Evolutionary conservation across 2,329 filamentous ascomycete genomes (phyloP).

Genomic region (Basipetospora chlamydospora): DNA sequence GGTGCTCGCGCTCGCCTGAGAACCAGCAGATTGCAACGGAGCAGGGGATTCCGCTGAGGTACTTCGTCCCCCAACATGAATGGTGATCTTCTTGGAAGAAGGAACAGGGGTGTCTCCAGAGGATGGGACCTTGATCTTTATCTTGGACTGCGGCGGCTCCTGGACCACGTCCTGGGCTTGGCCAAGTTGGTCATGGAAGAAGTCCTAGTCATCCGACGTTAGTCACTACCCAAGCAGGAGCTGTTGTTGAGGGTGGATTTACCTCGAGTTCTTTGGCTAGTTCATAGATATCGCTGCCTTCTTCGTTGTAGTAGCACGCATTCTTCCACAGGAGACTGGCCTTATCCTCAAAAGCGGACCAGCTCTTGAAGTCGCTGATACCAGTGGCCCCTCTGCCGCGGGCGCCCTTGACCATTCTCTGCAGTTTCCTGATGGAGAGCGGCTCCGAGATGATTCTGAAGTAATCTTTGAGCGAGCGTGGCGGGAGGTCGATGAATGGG

Average conservation of each 20-base stretch:
- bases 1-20: slow-evolving; percentile 14
- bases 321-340: slow-evolving; percentile 76
- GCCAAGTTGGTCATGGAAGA: slow-evolving; percentile 53
- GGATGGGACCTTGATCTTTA: slow-evolving; percentile 60
- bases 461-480: slow-evolving; percentile 67
- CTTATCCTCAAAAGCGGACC: slow-evolving; percentile 69
- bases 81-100: slow-evolving; percentile 50
- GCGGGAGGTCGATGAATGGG: slow-evolving; percentile 66
- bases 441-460: slow-evolving; percentile 73
- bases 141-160: slow-evolving; percentile 60
- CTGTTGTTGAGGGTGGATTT: slow-evolving; percentile 8
- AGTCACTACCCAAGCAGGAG: not conserved
- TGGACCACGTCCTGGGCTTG: slow-evolving; percentile 58
- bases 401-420: slow-evolving; percentile 62
- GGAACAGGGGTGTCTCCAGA: slow-evolving; percentile 25
- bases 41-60: slow-evolving; percentile 24
- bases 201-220: slow-evolving; percentile 30
- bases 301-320: slow-evolving; percentile 80
- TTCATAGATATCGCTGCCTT: slow-evolving; percentile 70
- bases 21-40: slow-evolving; percentile 15
- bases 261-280: slow-evolving; percentile 71
- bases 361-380: slow-evolving; percentile 59
- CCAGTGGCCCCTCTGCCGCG: slow-evolving; percentile 51
- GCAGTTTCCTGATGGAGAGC: slow-evolving; percentile 60
- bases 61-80: slow-evolving; percentile 50